Evolutionary conservation across 2,329 filamentous ascomycete genomes (phyloP), one percentile per base, ranked within the genome.

Genomic region (Dryadomyces quercivorus): DNA sequence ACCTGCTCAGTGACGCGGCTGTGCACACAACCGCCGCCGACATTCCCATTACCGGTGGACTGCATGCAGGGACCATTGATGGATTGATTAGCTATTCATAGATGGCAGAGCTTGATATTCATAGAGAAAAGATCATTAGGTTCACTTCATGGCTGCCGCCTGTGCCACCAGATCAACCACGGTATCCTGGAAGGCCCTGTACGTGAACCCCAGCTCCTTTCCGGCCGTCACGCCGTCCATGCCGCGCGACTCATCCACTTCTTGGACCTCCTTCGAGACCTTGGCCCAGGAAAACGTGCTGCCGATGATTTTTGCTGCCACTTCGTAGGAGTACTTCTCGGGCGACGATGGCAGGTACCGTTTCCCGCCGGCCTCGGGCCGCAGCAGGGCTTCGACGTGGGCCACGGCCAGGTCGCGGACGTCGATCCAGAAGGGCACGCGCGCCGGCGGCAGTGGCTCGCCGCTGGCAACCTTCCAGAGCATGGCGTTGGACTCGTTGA

Each of bases 271-370:
- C 3, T 43, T 22, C 2, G 50, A 49, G n/a, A 34, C 49, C 8
- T 20, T 47, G 1, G 68, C 63, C 64, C 68, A 68, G 0, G 63
- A 59, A 58, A 77, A 76, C 26, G 65, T 63, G 2, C 68, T 65
- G 0, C 58, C 59, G 31, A 76, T 70, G 34, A 76, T 70, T 12
- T 68, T 62, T 0, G 71, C 70, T 0, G 71, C 74, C 13, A 71
- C 26, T 31, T 65, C 69, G 58, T 76, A 77, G 0, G 71, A 72
- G 54, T 76, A 78, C 5, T 65, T 63, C 58, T 76, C 70, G 0
- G 70, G 66, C 0, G 70, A 66, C 0, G 68, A 67, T 8, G 50
- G 49, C 2, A 65, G 34, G 56, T 61, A 66, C 10, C 64, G 52
- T 51, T 44, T 47, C 10, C 61, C 63, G 2, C 63, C 64, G 0